Base-by-base conservation (phyloP, 257 asterid genomes). In the Solanum peruvianum region DNA sequence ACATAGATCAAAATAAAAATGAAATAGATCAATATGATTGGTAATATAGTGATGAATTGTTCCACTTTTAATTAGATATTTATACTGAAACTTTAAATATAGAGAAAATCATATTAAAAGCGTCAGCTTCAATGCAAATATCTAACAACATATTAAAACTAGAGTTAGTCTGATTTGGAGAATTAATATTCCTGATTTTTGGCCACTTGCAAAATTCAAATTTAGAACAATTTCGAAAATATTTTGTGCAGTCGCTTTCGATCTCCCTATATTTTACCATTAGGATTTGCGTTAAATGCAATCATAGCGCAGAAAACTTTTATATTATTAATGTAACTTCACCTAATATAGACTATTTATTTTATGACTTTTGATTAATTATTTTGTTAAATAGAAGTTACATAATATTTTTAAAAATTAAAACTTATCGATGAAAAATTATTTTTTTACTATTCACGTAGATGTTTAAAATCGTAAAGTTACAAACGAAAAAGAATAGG, bases 51-150 rank as follows among this genome's bases (percentile, higher is more conserved):
- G n/a, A 23, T 52, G 4, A 4, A 7, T 0, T 18, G 3, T 10
- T 20, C 1, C 5, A 18, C 0, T 5, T 56, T 0, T 56, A 18
- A 18, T 56, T 0, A 56, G 11, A 18, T 4, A 18, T 56, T 18
- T 0, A 0, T 0, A 0, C 2, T 7, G 0, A 16, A 18, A 2
- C 7, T 0, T 18, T 52, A 18, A 1, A 0, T 6, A 52, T 52
- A 9, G 2, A 52, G 11, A 52, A 52, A 52, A 18, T 52, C 18
- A 0, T 52, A 0, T 52, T 0, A 10, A 0, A 52, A 1, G 4
- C 11, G 3, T 0, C 3, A 18, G 0, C 62, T 52, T 18, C 2
- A 52, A 6, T 52, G n/a, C 10, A 6, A 1, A 16, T 0, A 52
- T 52, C 10, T 0, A 2, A 11, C 23, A 49, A 52, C 1, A 3